A percentile compares a stretch with the other conserved stretches of the same genome.
phyloP scores from a whole-genome alignment of 768 basidiomycete species.

The Ramaria sp. region DNA sequence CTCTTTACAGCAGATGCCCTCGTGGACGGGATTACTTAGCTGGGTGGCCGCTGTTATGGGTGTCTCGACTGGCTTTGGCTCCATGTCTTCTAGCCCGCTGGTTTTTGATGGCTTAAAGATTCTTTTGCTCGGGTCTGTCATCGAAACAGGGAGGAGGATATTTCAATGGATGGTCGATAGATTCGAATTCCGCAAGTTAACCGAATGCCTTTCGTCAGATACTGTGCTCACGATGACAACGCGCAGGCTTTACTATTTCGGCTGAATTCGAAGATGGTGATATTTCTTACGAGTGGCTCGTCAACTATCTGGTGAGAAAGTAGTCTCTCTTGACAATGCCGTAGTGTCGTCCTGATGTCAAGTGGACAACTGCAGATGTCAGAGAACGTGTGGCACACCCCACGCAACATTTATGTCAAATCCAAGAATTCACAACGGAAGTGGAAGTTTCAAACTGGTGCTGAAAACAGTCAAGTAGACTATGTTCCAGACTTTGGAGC shows the following conservation, averaged over 20 bases:
- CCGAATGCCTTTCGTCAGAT: background rate
- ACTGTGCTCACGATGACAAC: background rate
- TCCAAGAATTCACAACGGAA: constrained; percentile 29
- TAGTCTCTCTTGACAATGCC: background rate
- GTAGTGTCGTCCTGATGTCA: background rate
- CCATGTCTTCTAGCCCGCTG: background rate
- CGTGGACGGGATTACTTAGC: background rate
- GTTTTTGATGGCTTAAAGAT: constrained; percentile 9
- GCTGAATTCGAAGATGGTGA: constrained; percentile 37
- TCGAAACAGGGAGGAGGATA: constrained; percentile 14
- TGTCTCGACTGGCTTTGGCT: background rate
- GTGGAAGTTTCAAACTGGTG: constrained; percentile 24
- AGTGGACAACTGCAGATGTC: constrained; percentile 22
- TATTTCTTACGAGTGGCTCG: constrained; percentile 39
- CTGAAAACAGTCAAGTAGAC: constrained; percentile 21
- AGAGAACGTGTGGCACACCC: constrained; percentile 30
- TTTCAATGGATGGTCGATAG: constrained; percentile 11
- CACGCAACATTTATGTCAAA: constrained; percentile 31
- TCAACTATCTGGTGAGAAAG: constrained; percentile 28
- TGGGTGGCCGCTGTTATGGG: background rate
- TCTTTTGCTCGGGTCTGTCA: constrained; percentile 13
- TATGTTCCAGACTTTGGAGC: constrained; percentile 31
- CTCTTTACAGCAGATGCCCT: too few species aligned
- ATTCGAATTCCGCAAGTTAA: constrained; percentile 10
- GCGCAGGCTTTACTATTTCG: constrained; percentile 31